These are phyloP conservation scores for Globisporangium radiosum DNA, from an alignment of 352 stramenopile species.

Conservation along the genomic window DNA sequence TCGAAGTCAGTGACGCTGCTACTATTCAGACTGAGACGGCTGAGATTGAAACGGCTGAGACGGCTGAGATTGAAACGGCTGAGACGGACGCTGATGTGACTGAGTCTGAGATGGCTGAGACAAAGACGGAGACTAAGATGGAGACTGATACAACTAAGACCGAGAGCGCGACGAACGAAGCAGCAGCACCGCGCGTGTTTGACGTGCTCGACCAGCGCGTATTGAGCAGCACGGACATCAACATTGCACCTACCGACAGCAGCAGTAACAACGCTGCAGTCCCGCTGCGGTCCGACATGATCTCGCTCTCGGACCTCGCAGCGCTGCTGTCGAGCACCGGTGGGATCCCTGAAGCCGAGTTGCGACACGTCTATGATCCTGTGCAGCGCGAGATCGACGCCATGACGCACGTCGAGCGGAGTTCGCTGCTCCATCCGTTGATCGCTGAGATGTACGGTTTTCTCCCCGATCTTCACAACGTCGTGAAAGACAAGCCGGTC, in stretches of 20 bases:
- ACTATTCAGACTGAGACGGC: too few relatives aligned
- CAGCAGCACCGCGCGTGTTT: background rate
- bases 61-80: too few relatives aligned
- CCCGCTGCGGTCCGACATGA: conserved; percentile 10
- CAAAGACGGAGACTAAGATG: too few relatives aligned
- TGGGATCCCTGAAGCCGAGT: conserved; percentile 6
- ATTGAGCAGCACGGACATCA: conserved; percentile 11
- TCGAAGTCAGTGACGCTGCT: background rate
- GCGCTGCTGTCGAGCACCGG: background rate
- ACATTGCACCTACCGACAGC: background rate
- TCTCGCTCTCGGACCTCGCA: conserved; percentile 7
- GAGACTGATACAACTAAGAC: background rate
- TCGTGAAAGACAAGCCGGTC: conserved; percentile 50
- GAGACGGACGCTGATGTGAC: too few relatives aligned
- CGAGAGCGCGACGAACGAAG: background rate
- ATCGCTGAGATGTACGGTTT: conserved; percentile 45
- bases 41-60: too few relatives aligned
- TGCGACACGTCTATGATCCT: conserved; percentile 2
- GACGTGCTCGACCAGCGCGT: background rate
- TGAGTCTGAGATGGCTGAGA: too few relatives aligned
- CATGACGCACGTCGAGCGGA: conserved; percentile 13
- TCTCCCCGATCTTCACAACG: conserved; percentile 38
- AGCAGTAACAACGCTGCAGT: background rate
- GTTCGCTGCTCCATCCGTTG: conserved; percentile 37
- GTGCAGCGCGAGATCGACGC: conserved; percentile 14